Percentiles rank a stretch among this genome's conserved stretches.
Conservation (phyloP, 2,329 filamentous ascomycete species). For the Furcasterigmium sp. region DNA sequence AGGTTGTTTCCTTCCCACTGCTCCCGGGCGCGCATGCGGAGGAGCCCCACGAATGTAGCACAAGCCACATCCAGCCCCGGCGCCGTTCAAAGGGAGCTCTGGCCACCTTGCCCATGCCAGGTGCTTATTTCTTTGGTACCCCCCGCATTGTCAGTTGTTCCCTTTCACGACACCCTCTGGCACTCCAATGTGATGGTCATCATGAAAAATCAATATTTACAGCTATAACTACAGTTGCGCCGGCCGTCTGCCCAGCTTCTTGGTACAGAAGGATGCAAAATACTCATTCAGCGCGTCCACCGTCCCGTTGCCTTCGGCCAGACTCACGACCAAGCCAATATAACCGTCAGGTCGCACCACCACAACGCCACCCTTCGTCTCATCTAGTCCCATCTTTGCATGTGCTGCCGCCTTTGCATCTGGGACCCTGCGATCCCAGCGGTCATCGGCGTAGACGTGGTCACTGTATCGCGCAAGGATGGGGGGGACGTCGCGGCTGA, state of each 20-base stretch:
- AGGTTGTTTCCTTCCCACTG: no score
- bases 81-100: no score
- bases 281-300: conserved; percentile 79
- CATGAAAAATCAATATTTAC: no score
- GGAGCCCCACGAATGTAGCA: no score
- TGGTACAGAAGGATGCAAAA: conserved; percentile 68
- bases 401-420: conserved; percentile 71
- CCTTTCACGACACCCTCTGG: no score
- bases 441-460: conserved; percentile 82
- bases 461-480: conserved; percentile 71
- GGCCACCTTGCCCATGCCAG: no score
- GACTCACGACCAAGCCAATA: conserved; percentile 67
- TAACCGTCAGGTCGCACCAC: conserved; percentile 86
- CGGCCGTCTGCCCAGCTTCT: conserved; percentile 39
- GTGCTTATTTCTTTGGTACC: no score
- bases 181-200: no score
- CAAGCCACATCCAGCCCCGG: no score
- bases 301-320: conserved; percentile 73
- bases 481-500: conserved; percentile 63
- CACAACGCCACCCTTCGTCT: conserved; percentile 70
- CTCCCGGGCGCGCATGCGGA: no score
- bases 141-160: no score
- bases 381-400: conserved; percentile 76
- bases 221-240: conserved; percentile 38
- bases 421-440: conserved; percentile 65